phyloP scores from a whole-genome alignment of 805 yeast genomes.

The Nakazawaea populi region DNA sequence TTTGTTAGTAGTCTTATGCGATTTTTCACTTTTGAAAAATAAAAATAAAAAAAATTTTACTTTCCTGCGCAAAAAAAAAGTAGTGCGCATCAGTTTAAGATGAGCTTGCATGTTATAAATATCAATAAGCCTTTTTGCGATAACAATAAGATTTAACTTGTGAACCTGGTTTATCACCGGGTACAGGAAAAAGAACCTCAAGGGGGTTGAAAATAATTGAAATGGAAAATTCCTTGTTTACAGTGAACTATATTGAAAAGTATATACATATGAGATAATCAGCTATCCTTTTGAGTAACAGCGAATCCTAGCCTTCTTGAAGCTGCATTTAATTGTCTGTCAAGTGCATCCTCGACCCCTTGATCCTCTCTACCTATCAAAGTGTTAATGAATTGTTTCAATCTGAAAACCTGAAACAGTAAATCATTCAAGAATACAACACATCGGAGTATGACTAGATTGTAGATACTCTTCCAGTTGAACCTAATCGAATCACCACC shows the following conservation, averaged over 20 bases:
- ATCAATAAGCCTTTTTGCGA: too few species aligned
- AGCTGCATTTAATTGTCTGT: conserved; percentile 34
- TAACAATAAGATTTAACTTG: too few species aligned
- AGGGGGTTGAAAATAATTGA: too few species aligned
- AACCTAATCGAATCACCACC: conserved; percentile 6
- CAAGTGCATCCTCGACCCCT: conserved; percentile 42
- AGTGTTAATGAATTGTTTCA: conserved; percentile 7
- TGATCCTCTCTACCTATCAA: conserved; percentile 16
- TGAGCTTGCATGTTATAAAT: not conserved
- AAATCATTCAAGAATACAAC: conserved; percentile 25
- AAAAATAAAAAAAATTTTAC: conserved; percentile 1
- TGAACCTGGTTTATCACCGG: too few species aligned
- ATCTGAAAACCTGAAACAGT: conserved; percentile 15
- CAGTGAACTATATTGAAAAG: too few species aligned
- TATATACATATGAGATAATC: too few species aligned
- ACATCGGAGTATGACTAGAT: conserved; percentile 18
- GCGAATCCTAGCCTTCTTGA: conserved; percentile 38
- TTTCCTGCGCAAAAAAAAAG: not conserved
- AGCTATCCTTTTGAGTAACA: too few species aligned
- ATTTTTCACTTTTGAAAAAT: not conserved
- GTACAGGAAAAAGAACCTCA: too few species aligned
- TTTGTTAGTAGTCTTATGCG: not conserved
- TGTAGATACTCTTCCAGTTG: conserved; percentile 9
- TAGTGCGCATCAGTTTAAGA: not conserved
- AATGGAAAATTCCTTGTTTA: too few species aligned